Conservation (phyloP, 768 basidiomycete genomes). For the Lactifluus subvellereus region DNA sequence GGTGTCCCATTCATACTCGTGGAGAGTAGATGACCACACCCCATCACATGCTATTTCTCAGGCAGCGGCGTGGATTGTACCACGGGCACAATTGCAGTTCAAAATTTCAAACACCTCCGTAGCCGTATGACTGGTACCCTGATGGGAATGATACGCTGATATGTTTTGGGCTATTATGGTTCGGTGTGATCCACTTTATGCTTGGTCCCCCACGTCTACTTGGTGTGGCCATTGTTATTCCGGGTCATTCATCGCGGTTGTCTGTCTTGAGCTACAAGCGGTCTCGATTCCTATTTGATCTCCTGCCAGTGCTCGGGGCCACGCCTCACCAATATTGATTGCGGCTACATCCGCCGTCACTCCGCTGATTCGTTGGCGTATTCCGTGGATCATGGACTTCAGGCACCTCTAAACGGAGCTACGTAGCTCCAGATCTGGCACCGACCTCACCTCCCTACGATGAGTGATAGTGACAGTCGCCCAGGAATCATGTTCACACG, state of each 20-base stretch:
- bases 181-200: not conserved
- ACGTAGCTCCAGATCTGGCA: slow-evolving; percentile 1
- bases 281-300: not conserved
- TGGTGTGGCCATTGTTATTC: not conserved
- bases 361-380: not conserved
- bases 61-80: too few relatives aligned
- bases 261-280: not conserved
- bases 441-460: not conserved
- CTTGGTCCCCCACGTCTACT: not conserved
- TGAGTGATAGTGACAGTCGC: not conserved
- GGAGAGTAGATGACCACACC: too few relatives aligned
- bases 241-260: not conserved
- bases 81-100: not conserved
- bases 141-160: slow-evolving; percentile 8
- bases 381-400: slow-evolving; percentile 20
- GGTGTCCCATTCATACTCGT: not conserved
- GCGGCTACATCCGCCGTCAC: slow-evolving; percentile 1
- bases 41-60: too few relatives aligned
- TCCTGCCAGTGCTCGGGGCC: not conserved
- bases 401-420: not conserved
- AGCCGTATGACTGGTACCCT: not conserved
- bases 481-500: not conserved
- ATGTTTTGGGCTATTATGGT: not conserved
- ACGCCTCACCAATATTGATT: slow-evolving; percentile 4
- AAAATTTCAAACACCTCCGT: not conserved